Conservation (phyloP, 192 early-diverging fungal species). For the Coemansia sp. region DNA sequence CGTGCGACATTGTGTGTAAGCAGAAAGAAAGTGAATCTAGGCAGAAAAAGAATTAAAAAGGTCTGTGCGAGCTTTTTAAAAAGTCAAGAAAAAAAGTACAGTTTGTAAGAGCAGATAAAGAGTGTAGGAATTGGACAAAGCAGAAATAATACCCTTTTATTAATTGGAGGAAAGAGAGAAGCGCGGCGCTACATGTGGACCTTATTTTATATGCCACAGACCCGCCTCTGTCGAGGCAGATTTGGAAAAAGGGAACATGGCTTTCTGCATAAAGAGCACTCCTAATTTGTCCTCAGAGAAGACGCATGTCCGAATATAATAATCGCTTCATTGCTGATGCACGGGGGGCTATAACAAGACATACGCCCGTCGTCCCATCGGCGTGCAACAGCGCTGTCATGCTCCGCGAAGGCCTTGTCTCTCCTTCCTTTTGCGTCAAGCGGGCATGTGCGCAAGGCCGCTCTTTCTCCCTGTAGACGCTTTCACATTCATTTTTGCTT, state of each 20-base stretch:
- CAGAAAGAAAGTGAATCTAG: background rate
- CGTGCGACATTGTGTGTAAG: conserved; percentile 18
- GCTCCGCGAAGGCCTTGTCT: background rate
- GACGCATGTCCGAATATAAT: no score
- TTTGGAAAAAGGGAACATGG: no score
- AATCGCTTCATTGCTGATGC: background rate
- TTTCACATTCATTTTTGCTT: background rate
- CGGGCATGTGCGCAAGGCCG: background rate
- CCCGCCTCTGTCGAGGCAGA: no score
- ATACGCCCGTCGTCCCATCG: background rate
- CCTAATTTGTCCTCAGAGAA: no score
- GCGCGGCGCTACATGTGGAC: background rate
- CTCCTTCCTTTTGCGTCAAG: background rate
- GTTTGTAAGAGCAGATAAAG: background rate
- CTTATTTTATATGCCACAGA: no score
- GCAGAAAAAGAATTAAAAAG: background rate
- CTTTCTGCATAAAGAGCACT: no score
- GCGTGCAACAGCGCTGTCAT: background rate
- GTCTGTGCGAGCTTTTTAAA: no score
- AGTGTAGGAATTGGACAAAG: background rate
- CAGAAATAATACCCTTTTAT: background rate
- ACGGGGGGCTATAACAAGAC: background rate
- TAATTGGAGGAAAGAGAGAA: background rate
- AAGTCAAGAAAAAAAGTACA: no score
- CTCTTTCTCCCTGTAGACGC: background rate